phyloP scores from a whole-genome alignment of 257 asterid species.

The Ligustrum vulgare region DNA sequence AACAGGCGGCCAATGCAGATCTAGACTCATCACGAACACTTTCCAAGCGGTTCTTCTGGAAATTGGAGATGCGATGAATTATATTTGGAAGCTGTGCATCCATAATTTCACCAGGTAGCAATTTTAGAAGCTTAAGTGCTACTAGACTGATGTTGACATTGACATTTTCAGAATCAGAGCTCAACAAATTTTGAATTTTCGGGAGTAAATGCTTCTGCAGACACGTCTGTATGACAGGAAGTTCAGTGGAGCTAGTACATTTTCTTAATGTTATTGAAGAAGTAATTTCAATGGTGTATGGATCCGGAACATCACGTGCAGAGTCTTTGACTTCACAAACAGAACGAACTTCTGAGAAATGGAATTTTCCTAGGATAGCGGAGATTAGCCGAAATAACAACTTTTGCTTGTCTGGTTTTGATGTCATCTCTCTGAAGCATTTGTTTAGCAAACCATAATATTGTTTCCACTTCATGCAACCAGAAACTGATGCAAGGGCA shows the following conservation, averaged over 20 bases:
- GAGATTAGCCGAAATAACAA: slow-evolving; percentile 64
- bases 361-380: slow-evolving; percentile 75
- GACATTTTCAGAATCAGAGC: slow-evolving; percentile 62
- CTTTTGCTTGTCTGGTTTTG: slow-evolving; percentile 75
- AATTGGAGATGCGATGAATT: slow-evolving; percentile 83
- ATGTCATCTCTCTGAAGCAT: slow-evolving; percentile 73
- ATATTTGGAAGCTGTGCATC: slow-evolving; percentile 80
- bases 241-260: slow-evolving; percentile 27
- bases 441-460: slow-evolving; percentile 58
- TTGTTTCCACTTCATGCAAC: slow-evolving; percentile 73
- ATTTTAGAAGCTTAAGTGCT: slow-evolving; percentile 81
- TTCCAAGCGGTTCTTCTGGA: slow-evolving; percentile 70
- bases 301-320: slow-evolving; percentile 41
- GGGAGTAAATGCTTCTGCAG: slow-evolving; percentile 66
- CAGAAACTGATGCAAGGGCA: slow-evolving; percentile 74
- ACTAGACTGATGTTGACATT: slow-evolving; percentile 72
- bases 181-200: slow-evolving; percentile 70
- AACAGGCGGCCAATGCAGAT: slow-evolving; percentile 80
- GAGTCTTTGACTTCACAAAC: slow-evolving; percentile 38
- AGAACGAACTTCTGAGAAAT: slow-evolving; percentile 47
- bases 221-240: slow-evolving; percentile 45
- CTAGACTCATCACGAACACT: slow-evolving; percentile 95
- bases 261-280: slow-evolving; percentile 33
- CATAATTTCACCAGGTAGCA: slow-evolving; percentile 83
- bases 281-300: slow-evolving; percentile 29